Base-by-base conservation (phyloP, 2,329 filamentous ascomycete genomes). In the Diaporthe sp. region DNA sequence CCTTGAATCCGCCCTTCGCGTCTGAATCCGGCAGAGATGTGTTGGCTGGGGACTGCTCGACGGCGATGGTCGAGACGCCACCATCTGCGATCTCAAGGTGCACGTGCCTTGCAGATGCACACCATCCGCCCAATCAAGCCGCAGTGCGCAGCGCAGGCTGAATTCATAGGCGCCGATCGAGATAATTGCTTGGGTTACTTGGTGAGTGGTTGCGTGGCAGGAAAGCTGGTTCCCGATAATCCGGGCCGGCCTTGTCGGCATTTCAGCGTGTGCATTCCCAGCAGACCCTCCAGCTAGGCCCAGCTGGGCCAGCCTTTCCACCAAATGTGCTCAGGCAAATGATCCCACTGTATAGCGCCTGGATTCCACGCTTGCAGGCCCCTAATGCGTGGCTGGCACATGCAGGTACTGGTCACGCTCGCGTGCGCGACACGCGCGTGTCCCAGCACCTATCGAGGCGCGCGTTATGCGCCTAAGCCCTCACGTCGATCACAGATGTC, bases 311-410 rank as follows among this genome's bases (percentile, higher is more conserved):
- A 51, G 9, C 12, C 8, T 51, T 17, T 37, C 22, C 15, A 53
- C 31, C 31, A n/a, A 39, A 49, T 25, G 28, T 39, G 28, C 44
- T 25, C 63, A 37, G 44, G 31, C 13, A 47, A 12, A 39, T 44
- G 44, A 68, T 68, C 47, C 22, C 65, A 53, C 13, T 25, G 47
- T 39, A 39, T 2, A 22, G 65, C 47, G 47, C 34, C 31, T 39
- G 47, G n/a, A 31, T 34, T 10, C 61, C 44, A 68, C 28, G 8
- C 31, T 51, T 68, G 47, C 47, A 68, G 44, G 47, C 22, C 47
- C 65, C 65, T 68, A 68, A 68, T 68, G 47, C 47, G 65, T 53
- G 47, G 47, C 63, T 68, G 65, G 31, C 47, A 68, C 63, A 68
- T 68, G 65, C 65, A 68, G 65, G 65, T 53, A 68, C 65, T 42